A percentile compares a stretch with the other conserved stretches of the same genome.
Evolutionary conservation across 805 yeast species (phyloP).

Genomic region (Dipodascus albidus): DNA sequence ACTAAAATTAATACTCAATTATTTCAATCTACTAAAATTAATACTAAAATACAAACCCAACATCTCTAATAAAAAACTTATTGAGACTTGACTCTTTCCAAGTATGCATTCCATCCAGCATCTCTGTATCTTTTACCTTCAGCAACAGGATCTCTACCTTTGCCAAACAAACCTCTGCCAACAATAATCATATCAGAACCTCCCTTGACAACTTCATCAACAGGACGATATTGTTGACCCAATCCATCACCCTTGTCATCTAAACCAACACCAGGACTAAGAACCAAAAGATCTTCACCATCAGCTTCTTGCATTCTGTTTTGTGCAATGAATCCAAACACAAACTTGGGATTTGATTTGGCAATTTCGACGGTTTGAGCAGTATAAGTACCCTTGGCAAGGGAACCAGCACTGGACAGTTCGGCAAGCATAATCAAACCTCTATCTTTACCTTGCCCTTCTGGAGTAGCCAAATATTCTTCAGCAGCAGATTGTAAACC

Average conservation of each 20-base stretch:
- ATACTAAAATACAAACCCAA: not conserved
- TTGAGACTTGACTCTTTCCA: not conserved
- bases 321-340: constrained; percentile 94
- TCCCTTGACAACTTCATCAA: constrained; percentile 63
- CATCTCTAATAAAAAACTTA: not conserved
- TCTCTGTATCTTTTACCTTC: constrained; percentile 83
- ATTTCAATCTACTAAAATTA: not conserved
- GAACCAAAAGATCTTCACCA: constrained; percentile 88
- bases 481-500: constrained; percentile 75
- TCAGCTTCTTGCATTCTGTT: constrained; percentile 70
- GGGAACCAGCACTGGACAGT: constrained; percentile 83
- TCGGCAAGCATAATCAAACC: constrained; percentile 94
- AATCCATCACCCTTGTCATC: constrained; percentile 93
- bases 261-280: constrained; percentile 98
- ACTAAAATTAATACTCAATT: too few relatives aligned
- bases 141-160: constrained; percentile 79
- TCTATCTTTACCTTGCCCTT: constrained; percentile 35
- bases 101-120: constrained; percentile 93
- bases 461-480: constrained; percentile 35
- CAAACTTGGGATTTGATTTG: constrained; percentile 75
- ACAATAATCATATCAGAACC: constrained; percentile 96
- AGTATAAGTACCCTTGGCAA: constrained; percentile 90
- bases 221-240: constrained; percentile 96
- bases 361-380: constrained; percentile 82
- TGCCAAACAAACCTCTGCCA: constrained; percentile 94